phyloP scores from a whole-genome alignment of 2,329 filamentous ascomycete species.

The Paecilomyces variotii region DNA sequence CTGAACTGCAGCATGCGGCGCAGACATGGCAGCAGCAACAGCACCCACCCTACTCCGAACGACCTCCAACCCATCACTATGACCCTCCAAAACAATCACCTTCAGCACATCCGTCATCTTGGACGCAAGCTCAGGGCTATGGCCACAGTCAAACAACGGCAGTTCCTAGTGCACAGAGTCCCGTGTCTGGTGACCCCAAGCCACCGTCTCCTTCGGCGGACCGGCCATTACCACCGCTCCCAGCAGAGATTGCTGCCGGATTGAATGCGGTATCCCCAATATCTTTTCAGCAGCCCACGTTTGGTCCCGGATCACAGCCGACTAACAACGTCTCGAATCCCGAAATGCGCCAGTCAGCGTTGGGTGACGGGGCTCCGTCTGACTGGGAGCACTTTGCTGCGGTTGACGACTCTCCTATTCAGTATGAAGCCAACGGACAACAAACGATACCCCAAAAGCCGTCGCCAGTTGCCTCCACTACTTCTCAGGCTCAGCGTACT shows the following conservation, averaged over 20 bases:
- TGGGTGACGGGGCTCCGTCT: slow-evolving; percentile 37
- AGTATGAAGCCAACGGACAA: not conserved
- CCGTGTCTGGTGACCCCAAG: slow-evolving; percentile 2
- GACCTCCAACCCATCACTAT: slow-evolving; percentile 22
- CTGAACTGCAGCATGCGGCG: slow-evolving; percentile 17
- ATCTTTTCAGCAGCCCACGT: slow-evolving; percentile 1
- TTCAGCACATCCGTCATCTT: not conserved
- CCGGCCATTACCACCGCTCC: slow-evolving; percentile 6
- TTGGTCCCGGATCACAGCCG: slow-evolving; percentile 2
- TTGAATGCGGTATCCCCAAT: slow-evolving; percentile 13
- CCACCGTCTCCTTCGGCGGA: slow-evolving; percentile 8
- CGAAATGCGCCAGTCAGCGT: slow-evolving; percentile 24
- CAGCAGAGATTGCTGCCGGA: slow-evolving; percentile 5
- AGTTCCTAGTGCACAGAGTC: not conserved
- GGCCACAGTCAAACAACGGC: not conserved
- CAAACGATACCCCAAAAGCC: slow-evolving; percentile 1
- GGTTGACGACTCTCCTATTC: slow-evolving; percentile 24
- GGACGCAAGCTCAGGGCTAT: too few relatives aligned
- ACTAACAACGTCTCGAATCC: slow-evolving; percentile 7
- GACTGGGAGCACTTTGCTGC: slow-evolving; percentile 40
- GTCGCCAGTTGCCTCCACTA: not conserved
- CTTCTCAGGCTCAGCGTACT: not conserved
- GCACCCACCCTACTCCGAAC: slow-evolving; percentile 23
- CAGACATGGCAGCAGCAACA: slow-evolving; percentile 18
- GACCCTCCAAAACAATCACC: slow-evolving; percentile 14